These are phyloP conservation scores for Groenewaldozyma salmanticensis DNA, from an alignment of 805 yeast genomes.

Conservation along the genomic window DNA sequence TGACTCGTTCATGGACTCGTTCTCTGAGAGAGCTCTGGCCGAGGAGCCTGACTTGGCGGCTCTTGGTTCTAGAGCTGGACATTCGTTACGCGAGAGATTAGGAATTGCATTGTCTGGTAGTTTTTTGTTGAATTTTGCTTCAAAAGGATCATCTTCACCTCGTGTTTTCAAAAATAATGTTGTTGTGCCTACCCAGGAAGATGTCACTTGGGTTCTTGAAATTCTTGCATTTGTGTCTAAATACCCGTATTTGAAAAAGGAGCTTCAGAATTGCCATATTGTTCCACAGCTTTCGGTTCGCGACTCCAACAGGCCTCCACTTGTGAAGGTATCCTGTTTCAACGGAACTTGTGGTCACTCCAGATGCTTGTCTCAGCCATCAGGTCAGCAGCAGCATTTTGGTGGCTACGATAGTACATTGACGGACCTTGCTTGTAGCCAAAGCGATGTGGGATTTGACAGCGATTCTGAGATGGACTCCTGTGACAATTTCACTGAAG, in stretches of 20 bases:
- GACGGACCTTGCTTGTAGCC: not conserved
- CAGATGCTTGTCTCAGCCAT: not conserved
- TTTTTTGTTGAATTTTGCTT: not conserved
- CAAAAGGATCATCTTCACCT: constrained; percentile 27
- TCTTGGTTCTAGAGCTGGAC: constrained; percentile 1
- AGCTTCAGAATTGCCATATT: constrained; percentile 64
- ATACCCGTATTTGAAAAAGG: constrained; percentile 68
- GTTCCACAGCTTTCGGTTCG: constrained; percentile 56
- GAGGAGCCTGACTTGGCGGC: too few relatives aligned
- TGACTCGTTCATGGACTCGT: too few relatives aligned
- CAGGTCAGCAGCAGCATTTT: not conserved
- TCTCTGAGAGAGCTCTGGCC: too few relatives aligned
- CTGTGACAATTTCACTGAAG: constrained; percentile 2
- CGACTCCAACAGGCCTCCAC: constrained; percentile 19
- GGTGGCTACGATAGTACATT: not conserved
- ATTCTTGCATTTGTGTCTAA: constrained; percentile 87
- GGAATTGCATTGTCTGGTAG: constrained; percentile 2
- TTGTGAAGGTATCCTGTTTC: constrained; percentile 9
- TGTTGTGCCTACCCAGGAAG: constrained; percentile 86
- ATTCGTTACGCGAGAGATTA: not conserved
- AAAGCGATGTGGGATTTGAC: not conserved
- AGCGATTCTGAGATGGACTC: constrained; percentile 1
- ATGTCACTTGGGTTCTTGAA: constrained; percentile 88
- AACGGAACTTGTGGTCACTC: constrained; percentile 4
- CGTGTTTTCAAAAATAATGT: constrained; percentile 55